Evolutionary conservation across 179 eudicot species (phyloP).

Genomic region (Beta corolliflora): DNA sequence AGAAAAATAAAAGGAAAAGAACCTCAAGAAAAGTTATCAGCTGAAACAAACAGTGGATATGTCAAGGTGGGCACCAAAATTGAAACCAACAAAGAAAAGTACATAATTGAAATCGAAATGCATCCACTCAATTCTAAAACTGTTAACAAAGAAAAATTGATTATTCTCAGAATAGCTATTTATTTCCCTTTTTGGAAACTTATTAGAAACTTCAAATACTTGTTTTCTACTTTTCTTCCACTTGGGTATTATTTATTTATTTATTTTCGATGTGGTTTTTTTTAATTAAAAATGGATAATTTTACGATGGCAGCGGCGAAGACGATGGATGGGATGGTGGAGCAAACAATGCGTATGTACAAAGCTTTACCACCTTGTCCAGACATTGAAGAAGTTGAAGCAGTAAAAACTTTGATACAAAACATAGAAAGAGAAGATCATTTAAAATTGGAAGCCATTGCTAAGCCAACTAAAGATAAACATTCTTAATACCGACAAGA

Average conservation of each 20-base stretch:
- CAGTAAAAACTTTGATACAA: conserved; percentile 53
- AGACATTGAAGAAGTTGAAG: conserved; percentile 74
- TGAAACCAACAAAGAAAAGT: conserved; percentile 22
- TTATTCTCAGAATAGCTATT: too few relatives aligned
- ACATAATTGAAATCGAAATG: too few relatives aligned
- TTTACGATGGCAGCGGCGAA: neutral
- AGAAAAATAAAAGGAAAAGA: neutral
- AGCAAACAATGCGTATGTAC: conserved; percentile 60
- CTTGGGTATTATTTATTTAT: too few relatives aligned
- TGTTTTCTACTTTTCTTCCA: too few relatives aligned
- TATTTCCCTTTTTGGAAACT: too few relatives aligned
- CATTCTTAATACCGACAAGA: too few relatives aligned
- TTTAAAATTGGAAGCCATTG: conserved; percentile 53
- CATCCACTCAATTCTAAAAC: too few relatives aligned
- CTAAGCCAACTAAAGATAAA: conserved; percentile 37
- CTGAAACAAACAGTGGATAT: conserved; percentile 67
- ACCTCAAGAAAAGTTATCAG: conserved; percentile 88
- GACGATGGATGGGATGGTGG: conserved; percentile 60
- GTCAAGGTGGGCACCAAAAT: conserved; percentile 74
- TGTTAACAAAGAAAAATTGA: too few relatives aligned
- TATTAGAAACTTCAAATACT: too few relatives aligned
- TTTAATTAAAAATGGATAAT: conserved; percentile 8
- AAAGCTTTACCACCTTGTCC: conserved; percentile 65
- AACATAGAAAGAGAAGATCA: conserved; percentile 69
- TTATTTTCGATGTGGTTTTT: neutral